Evolutionary conservation across 352 stramenopile genomes (phyloP).

Genomic region (Aphanomyces astaci): DNA sequence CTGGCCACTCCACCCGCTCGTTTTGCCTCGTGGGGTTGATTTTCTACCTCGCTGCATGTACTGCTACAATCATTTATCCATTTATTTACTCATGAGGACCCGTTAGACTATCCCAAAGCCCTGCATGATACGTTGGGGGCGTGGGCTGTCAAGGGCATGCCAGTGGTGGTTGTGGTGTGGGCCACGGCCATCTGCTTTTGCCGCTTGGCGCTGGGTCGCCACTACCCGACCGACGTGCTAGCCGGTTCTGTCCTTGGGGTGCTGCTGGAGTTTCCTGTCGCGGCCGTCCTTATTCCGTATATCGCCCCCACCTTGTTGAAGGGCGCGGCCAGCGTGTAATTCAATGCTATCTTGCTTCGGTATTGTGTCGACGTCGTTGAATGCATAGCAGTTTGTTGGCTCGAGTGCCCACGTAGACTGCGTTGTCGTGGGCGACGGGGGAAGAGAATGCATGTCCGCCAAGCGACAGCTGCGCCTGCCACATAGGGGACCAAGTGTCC

Average conservation of each 20-base stretch:
- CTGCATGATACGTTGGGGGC: constrained; percentile 33
- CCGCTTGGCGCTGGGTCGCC: constrained; percentile 64
- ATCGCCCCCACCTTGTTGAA: constrained; percentile 9
- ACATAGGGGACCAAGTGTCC: not conserved
- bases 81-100: constrained; percentile 35
- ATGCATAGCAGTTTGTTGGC: not conserved
- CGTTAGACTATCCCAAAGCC: constrained; percentile 38
- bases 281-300: constrained; percentile 29
- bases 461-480: not conserved
- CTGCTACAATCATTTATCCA: not conserved
- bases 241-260: constrained; percentile 53
- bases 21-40: constrained; percentile 66
- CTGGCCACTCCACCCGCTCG: constrained; percentile 64
- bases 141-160: constrained; percentile 1
- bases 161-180: constrained; percentile 35
- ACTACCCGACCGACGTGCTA: constrained; percentile 74
- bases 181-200: constrained; percentile 65
- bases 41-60: constrained; percentile 47
- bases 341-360: not conserved
- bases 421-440: not conserved
- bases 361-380: not conserved
- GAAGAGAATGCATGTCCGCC: not conserved
- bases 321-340: not conserved
- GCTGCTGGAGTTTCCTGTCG: constrained; percentile 48
- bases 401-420: not conserved